phyloP scores from a whole-genome alignment of 441 rosid species.

The Syzygium syzygioides region DNA sequence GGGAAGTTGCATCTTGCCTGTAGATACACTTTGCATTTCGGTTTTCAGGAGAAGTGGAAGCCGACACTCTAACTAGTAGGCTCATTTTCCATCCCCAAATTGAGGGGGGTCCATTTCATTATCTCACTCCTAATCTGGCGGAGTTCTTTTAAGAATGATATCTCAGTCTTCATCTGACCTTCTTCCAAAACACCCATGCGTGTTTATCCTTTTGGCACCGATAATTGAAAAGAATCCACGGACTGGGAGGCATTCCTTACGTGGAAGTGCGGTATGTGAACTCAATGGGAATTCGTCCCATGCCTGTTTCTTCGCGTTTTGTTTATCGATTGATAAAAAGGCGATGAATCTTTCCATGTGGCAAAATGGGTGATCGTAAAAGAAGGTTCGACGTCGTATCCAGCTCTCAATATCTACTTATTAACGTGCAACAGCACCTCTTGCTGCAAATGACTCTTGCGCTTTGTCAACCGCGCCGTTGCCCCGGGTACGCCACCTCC shows the following conservation, averaged over 20 bases:
- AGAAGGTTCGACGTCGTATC: too few species aligned
- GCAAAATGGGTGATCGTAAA: too few species aligned
- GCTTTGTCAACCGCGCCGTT: too few species aligned
- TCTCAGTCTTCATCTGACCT: not conserved
- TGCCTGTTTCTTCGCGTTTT: too few species aligned
- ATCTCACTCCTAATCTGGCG: not conserved
- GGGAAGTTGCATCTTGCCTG: not conserved
- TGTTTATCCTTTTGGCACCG: not conserved
- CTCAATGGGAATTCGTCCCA: too few species aligned
- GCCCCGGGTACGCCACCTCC: slow-evolving; percentile 96
- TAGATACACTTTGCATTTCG: not conserved
- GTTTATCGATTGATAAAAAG: too few species aligned
- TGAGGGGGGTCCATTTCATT: not conserved
- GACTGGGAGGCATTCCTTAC: not conserved
- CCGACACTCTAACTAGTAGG: not conserved
- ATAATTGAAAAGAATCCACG: not conserved
- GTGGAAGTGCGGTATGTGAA: not conserved
- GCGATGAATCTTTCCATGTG: too few species aligned
- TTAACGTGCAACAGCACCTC: not conserved
- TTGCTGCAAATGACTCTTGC: not conserved
- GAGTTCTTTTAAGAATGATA: not conserved
- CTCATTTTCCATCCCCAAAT: not conserved
- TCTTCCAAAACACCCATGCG: not conserved
- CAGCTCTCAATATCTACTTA: too few species aligned
- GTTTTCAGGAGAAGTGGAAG: not conserved